phyloP scores from a whole-genome alignment of 2,329 filamentous ascomycete species.

The Nemania diffusa region DNA sequence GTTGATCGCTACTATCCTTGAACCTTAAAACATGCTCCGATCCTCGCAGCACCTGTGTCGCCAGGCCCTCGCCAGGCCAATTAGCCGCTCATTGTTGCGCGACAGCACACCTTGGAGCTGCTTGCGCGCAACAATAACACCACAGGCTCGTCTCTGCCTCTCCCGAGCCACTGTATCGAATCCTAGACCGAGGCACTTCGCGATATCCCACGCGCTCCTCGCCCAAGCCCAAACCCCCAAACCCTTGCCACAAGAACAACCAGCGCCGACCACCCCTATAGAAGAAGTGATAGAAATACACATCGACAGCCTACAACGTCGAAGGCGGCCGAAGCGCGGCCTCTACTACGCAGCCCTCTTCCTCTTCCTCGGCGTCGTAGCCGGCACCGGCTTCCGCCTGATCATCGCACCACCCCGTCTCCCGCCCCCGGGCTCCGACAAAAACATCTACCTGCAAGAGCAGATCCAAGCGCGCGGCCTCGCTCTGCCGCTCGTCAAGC shows the following conservation, averaged over 20 bases:
- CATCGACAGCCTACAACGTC: no score
- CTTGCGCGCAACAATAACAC: not conserved
- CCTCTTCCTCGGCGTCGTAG: constrained; percentile 54
- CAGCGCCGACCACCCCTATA: not conserved
- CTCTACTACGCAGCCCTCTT: constrained; percentile 50
- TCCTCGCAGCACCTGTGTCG: constrained; percentile 29
- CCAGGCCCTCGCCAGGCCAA: constrained; percentile 22
- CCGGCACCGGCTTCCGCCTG: constrained; percentile 54
- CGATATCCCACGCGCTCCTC: constrained; percentile 14
- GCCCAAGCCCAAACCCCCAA: constrained; percentile 17
- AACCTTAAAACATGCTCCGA: constrained; percentile 33
- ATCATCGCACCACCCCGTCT: constrained; percentile 57
- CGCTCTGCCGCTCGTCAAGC: constrained; percentile 59
- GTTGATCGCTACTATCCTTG: not conserved
- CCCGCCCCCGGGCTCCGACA: constrained; percentile 52
- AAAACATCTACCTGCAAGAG: constrained; percentile 55
- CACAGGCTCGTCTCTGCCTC: not conserved
- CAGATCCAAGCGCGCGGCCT: constrained; percentile 56
- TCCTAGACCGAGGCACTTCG: constrained; percentile 24
- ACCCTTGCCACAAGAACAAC: not conserved
- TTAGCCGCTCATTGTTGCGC: not conserved
- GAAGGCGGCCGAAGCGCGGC: constrained; percentile 27
- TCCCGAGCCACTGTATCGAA: not conserved
- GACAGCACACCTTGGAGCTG: not conserved
- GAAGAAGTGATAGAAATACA: no score